phyloP scores from a whole-genome alignment of 2,329 filamentous ascomycete genomes.

The Penicillium sp. region DNA sequence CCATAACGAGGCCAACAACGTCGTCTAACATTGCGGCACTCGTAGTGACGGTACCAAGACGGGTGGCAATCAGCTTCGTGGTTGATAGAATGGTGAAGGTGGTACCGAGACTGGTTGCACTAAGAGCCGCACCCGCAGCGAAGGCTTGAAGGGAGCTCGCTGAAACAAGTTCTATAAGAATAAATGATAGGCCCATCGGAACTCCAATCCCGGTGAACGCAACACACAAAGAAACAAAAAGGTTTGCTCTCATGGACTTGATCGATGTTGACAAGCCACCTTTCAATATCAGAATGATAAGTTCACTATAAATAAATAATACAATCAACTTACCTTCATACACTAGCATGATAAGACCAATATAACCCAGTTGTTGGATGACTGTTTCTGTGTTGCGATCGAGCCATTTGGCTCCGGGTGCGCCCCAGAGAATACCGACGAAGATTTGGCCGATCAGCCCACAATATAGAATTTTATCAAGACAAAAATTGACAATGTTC shows the following conservation, averaged over 20 bases:
- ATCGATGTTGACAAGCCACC: slow-evolving; percentile 38
- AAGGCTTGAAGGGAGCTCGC: slow-evolving; percentile 63
- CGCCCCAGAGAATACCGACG: slow-evolving; percentile 68
- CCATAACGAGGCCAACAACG: slow-evolving; percentile 65
- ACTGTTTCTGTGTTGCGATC: slow-evolving; percentile 51
- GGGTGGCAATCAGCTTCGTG: slow-evolving; percentile 54
- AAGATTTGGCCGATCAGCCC: slow-evolving; percentile 71
- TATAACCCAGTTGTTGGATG: slow-evolving; percentile 66
- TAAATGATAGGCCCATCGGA: slow-evolving; percentile 66
- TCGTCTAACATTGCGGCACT: slow-evolving; percentile 22
- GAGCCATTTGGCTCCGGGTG: slow-evolving; percentile 63
- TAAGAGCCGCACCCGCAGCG: slow-evolving; percentile 69
- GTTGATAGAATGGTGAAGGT: slow-evolving; percentile 65
- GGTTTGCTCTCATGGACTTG: slow-evolving; percentile 57
- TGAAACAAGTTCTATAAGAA: slow-evolving; percentile 50
- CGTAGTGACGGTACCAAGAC: slow-evolving; percentile 62
- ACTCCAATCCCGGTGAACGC: slow-evolving; percentile 64
- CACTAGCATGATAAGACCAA: slow-evolving; percentile 70
- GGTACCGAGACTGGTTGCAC: slow-evolving; percentile 72
- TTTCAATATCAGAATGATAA: not conserved
- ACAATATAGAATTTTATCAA: slow-evolving; percentile 64
- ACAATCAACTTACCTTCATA: slow-evolving; percentile 58
- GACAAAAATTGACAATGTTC: slow-evolving; percentile 56
- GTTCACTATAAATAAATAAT: not conserved
- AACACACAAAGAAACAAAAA: slow-evolving; percentile 59